phyloP scores from a whole-genome alignment of 2,329 filamentous ascomycete species.

The Exophiala sp. region DNA sequence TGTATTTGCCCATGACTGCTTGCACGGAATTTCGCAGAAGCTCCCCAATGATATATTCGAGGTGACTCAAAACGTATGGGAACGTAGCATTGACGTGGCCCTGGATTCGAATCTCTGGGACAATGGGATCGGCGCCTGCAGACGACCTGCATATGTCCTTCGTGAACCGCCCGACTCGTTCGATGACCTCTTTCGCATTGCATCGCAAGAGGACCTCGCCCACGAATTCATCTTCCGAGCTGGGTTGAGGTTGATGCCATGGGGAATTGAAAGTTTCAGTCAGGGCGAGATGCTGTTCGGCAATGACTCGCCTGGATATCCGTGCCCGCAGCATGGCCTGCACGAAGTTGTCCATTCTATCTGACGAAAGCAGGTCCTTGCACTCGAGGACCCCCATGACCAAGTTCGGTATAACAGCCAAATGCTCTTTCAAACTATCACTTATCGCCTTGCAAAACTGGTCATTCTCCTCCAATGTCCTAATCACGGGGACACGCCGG shows the following conservation, averaged over 20 bases:
- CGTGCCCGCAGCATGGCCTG: slow-evolving; percentile 85
- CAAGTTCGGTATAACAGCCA: slow-evolving; percentile 88
- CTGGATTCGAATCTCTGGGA: slow-evolving; percentile 76
- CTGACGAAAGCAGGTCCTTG: slow-evolving; percentile 69
- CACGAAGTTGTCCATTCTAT: slow-evolving; percentile 88
- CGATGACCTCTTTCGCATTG: slow-evolving; percentile 80
- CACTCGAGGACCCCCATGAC: slow-evolving; percentile 93
- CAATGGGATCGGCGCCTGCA: slow-evolving; percentile 62
- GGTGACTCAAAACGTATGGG: slow-evolving; percentile 89
- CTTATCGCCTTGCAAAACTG: slow-evolving; percentile 73
- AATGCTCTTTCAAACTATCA: slow-evolving; percentile 74
- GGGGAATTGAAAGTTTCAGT: slow-evolving; percentile 90
- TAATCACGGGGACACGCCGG: slow-evolving; percentile 75
- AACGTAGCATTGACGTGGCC: slow-evolving; percentile 88
- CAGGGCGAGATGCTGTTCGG: slow-evolving; percentile 90
- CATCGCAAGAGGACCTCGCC: slow-evolving; percentile 94
- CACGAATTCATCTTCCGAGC: slow-evolving; percentile 73
- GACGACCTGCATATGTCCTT: slow-evolving; percentile 67
- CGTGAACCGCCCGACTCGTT: slow-evolving; percentile 71
- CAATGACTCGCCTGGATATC: slow-evolving; percentile 92
- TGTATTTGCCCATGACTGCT: slow-evolving; percentile 72
- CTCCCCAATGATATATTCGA: slow-evolving; percentile 96
- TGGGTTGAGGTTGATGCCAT: slow-evolving; percentile 79
- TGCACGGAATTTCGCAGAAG: slow-evolving; percentile 92
- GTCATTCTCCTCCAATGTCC: slow-evolving; percentile 84